A percentile compares a stretch with the other conserved stretches of the same genome.
Conservation (phyloP, 192 early-diverging fungal genomes). For the Gamsiella multidivaricata region DNA sequence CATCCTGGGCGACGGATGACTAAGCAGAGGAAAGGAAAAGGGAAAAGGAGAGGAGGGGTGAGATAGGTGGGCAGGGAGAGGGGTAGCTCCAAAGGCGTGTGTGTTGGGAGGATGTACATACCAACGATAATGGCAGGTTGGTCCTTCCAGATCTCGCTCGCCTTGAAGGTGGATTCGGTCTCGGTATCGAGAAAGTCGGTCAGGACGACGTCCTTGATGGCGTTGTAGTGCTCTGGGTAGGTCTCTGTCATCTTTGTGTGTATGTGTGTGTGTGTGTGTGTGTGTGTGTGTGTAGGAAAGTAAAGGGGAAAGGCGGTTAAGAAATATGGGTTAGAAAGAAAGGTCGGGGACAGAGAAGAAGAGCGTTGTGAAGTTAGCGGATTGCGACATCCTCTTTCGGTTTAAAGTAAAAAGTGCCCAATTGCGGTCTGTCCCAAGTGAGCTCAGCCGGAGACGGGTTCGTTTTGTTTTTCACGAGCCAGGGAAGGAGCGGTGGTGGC, state of each 20-base stretch:
- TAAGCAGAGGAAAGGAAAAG: background rate
- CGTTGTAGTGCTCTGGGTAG: constrained; percentile 17
- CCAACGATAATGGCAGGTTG: constrained; percentile 41
- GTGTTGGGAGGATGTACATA: constrained; percentile 8
- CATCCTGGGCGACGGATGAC: constrained; percentile 59
- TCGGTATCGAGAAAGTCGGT: constrained; percentile 43
- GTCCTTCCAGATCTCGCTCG: constrained; percentile 43
- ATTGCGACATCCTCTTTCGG: background rate
- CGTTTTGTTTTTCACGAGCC: background rate
- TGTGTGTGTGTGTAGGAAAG: background rate
- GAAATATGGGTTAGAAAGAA: background rate
- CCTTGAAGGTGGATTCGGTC: constrained; percentile 29
- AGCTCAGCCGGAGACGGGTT: too few relatives aligned
- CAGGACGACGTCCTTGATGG: constrained; percentile 40
- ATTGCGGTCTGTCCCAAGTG: too few relatives aligned
- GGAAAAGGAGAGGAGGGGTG: background rate
- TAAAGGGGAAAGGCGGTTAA: background rate
- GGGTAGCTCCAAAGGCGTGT: too few relatives aligned
- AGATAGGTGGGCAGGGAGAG: background rate
- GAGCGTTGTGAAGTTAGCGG: background rate
- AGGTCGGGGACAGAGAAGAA: background rate
- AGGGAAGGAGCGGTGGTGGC: too few relatives aligned
- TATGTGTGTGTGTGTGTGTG: background rate
- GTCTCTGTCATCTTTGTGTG: constrained; percentile 1
- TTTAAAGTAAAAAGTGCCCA: background rate